Base-by-base conservation (phyloP, 78 protist species). In the Cyanophora paradoxa region DNA sequence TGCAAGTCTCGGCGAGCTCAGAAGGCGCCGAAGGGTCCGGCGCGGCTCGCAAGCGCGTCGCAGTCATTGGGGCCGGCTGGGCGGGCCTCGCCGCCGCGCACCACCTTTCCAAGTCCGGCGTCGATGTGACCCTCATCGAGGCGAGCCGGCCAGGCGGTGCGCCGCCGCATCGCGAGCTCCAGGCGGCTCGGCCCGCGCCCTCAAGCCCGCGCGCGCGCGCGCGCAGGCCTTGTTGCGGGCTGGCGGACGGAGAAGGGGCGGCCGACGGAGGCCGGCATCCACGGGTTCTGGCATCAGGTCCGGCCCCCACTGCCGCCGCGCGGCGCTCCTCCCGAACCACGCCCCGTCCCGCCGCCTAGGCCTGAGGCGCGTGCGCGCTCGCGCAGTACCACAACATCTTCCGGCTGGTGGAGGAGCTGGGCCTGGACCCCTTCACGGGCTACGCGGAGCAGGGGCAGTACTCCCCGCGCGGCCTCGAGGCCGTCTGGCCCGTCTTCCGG, bases 381-480 rank as follows among this genome's bases (percentile, higher is more conserved):
- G n/a, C n/a, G n/a, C n/a, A 14, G 40, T 57, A 67, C 42, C 34
- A 14, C 58, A 67, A 67, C 61, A 67, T 67, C 26, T 67, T 46
- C 44, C 13, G 22, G 24, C 74, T 67, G 62, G 2, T 67, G 2
- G 74, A 67, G 61, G 73, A 66, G 41, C 62, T 56, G 31, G 36
- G 31, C 0, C 73, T 66, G 30, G 58, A 30, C 46, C 14, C 20
- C 22, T n/a, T 67, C 26, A 44, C 74, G 8, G 40, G 30, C 6
- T 48, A 46, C 61, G 74, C 56, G 4, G 74, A 67, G 42, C 74
- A 67, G 28, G 74, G 74, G 33, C 74, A 67, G 44, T 67, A 48
- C 58, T 67, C 74, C 1, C 74, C 74, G 13, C 2, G 8, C 4
- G 74, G 74, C 4, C 74, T 67, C 46, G 62, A 67, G 61, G 74